Conservation (phyloP, 2,329 filamentous ascomycete genomes). For the Paraconiothyrium sp. region DNA sequence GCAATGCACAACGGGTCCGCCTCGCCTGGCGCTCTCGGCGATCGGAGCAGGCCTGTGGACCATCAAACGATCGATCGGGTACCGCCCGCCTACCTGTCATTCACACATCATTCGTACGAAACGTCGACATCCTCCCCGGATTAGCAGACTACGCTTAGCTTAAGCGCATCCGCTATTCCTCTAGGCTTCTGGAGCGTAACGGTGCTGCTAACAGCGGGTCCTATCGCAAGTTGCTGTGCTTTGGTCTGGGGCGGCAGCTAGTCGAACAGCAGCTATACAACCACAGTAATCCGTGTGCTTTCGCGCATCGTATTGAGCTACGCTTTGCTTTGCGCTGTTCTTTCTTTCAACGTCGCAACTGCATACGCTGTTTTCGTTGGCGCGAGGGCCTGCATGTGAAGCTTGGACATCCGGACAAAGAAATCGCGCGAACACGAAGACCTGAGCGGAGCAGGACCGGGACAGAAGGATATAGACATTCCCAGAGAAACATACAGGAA, state of each 20-base stretch:
- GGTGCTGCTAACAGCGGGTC: too few relatives aligned
- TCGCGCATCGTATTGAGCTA: neutral
- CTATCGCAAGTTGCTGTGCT: too few relatives aligned
- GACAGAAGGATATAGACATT: neutral
- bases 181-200: neutral
- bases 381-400: neutral
- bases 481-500: neutral
- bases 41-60: neutral
- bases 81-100: neutral
- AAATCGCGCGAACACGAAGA: neutral
- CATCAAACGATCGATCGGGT: neutral
- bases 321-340: neutral
- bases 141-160: neutral
- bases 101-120: neutral
- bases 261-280: too few relatives aligned
- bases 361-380: neutral
- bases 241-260: too few relatives aligned
- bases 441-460: neutral
- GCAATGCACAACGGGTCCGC: neutral
- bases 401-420: neutral
- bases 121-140: neutral
- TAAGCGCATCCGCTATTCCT: neutral
- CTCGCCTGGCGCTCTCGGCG: neutral
- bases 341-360: neutral
- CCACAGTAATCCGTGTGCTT: too few relatives aligned